Conservation (phyloP, 2,329 filamentous ascomycete genomes). For the Trichoderma brevicompactum region DNA sequence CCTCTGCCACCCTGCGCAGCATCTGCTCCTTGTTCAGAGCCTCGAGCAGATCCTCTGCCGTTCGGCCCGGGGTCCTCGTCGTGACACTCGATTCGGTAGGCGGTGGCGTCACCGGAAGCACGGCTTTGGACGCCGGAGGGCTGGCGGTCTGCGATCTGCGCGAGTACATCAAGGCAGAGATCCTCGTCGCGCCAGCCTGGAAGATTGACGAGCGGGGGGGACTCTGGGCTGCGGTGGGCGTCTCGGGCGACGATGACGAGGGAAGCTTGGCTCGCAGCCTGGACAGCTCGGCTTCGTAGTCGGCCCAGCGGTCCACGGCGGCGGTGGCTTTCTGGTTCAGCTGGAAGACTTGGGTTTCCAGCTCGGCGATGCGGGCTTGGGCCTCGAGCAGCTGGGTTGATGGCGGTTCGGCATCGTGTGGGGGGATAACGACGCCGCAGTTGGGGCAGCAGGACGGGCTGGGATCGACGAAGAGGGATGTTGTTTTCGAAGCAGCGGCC, state of each 20-base stretch:
- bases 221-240: conserved; percentile 34
- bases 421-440: conserved; percentile 52
- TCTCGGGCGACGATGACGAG: conserved; percentile 29
- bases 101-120: conserved; percentile 33
- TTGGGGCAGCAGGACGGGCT: conserved; percentile 52
- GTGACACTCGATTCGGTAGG: conserved; percentile 29
- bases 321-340: conserved; percentile 73
- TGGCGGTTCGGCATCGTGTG: conserved; percentile 39
- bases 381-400: conserved; percentile 55
- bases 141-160: conserved; percentile 47
- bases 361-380: conserved; percentile 66
- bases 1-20: conserved; percentile 71
- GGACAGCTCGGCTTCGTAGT: conserved; percentile 79
- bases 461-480: conserved; percentile 36
- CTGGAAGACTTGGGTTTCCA: conserved; percentile 71
- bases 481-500: conserved; percentile 28
- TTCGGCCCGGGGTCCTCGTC: conserved; percentile 31
- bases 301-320: conserved; percentile 68
- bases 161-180: conserved; percentile 52
- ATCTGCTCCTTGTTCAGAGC: conserved; percentile 69
- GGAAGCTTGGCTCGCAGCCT: conserved; percentile 54
- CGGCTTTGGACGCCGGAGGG: conserved; percentile 38
- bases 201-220: conserved; percentile 52
- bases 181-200: conserved; percentile 48
- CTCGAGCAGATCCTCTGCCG: conserved; percentile 59